Conservation (phyloP, 1,139 yeast species). For the Torulaspora globosa region DNA sequence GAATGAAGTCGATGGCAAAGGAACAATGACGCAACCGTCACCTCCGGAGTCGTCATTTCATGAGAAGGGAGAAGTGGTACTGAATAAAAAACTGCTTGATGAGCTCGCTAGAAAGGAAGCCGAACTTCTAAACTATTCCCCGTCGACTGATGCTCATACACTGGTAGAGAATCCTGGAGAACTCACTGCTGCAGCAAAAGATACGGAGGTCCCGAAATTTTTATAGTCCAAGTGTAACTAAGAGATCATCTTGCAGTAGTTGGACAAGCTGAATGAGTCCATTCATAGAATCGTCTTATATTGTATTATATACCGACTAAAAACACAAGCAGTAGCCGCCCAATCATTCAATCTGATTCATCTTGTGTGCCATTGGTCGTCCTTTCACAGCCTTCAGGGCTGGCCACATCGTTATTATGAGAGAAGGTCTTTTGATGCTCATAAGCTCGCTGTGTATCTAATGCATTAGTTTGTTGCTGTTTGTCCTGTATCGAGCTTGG, state of each 20-base stretch:
- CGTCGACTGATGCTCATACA: conserved; percentile 35
- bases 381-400: not conserved
- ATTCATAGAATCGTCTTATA: not conserved
- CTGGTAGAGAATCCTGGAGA: conserved; percentile 40
- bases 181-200: conserved; percentile 36
- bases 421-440: not conserved
- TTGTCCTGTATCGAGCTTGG: conserved; percentile 10
- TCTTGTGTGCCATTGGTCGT: not conserved
- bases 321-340: not conserved
- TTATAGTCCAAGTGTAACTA: conserved; percentile 20
- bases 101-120: conserved; percentile 29
- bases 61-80: conserved; percentile 13
- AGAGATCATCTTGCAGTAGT: no score
- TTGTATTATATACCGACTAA: not conserved
- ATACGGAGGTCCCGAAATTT: conserved; percentile 35
- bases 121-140: conserved; percentile 29
- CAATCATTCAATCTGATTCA: not conserved
- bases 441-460: not conserved
- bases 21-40: not conserved
- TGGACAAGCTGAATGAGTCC: not conserved
- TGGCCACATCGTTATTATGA: not conserved
- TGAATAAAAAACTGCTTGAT: conserved; percentile 22
- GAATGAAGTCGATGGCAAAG: conserved; percentile 18
- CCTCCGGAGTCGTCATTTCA: not conserved
- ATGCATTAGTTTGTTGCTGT: not conserved